Percentiles rank a stretch among this genome's conserved stretches.
Conservation (phyloP, 768 basidiomycete genomes). For the Postia placenta region DNA sequence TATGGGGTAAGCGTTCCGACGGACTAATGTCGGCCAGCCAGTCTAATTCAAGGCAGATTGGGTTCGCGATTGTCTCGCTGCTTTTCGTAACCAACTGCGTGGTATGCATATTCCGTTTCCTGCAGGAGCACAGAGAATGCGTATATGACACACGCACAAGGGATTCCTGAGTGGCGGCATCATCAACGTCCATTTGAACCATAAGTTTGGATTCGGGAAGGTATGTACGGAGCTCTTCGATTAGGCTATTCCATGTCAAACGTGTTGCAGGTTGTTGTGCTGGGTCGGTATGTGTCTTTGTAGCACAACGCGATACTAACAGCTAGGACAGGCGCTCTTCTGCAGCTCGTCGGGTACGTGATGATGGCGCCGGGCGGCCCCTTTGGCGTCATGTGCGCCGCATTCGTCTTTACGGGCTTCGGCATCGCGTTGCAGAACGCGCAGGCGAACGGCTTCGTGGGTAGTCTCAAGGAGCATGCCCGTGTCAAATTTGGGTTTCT, state of each 20-base stretch:
- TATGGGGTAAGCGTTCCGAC: conserved; percentile 38
- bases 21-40: too few species aligned
- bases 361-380: conserved; percentile 52
- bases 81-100: conserved; percentile 49
- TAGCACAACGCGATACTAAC: not conserved
- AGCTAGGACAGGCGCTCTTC: conserved; percentile 36
- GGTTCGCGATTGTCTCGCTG: conserved; percentile 50
- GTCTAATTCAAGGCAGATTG: conserved; percentile 28
- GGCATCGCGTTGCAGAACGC: conserved; percentile 53
- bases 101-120: conserved; percentile 21
- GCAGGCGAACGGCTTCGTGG: conserved; percentile 68
- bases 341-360: conserved; percentile 48
- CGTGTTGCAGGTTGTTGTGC: not conserved
- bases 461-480: conserved; percentile 45
- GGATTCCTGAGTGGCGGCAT: conserved; percentile 45
- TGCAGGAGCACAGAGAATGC: not conserved
- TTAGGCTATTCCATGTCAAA: not conserved
- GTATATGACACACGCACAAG: conserved; percentile 13
- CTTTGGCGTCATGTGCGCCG: conserved; percentile 56
- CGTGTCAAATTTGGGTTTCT: conserved; percentile 62
- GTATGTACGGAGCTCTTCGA: conserved; percentile 23
- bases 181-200: conserved; percentile 41
- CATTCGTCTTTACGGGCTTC: conserved; percentile 40
- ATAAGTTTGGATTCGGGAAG: conserved; percentile 44
- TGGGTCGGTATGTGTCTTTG: not conserved